These are phyloP conservation scores for Raphanus raphanistrum DNA, from an alignment of 345 rosid genomes.

Conservation along the genomic window DNA sequence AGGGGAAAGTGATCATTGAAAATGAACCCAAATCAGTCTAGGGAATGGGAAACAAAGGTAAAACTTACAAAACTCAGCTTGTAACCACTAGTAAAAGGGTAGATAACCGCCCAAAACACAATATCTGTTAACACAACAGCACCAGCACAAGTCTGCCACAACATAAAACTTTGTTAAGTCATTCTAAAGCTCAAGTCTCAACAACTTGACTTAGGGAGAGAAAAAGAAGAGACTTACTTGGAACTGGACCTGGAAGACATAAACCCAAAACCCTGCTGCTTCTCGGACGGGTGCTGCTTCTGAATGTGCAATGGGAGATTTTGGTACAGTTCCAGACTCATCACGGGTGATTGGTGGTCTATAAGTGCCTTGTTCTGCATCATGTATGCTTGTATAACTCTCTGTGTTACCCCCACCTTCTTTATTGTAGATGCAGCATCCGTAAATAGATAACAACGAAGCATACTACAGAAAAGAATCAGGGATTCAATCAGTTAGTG, in stretches of 20 bases:
- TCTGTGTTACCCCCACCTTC: slow-evolving; percentile 36
- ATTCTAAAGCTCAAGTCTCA: slow-evolving; percentile 8
- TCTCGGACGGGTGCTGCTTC: slow-evolving; percentile 35
- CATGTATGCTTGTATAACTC: slow-evolving; percentile 28
- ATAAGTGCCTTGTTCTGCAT: slow-evolving; percentile 55
- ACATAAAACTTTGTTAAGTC: slow-evolving; percentile 3
- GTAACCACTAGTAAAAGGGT: slow-evolving; percentile 60
- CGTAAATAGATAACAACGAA: slow-evolving; percentile 65
- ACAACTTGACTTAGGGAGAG: not conserved
- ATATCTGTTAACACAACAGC: slow-evolving; percentile 82
- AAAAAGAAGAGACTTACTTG: slow-evolving; percentile 48
- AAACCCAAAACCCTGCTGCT: slow-evolving; percentile 56
- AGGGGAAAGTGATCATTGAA: not conserved
- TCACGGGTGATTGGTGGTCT: slow-evolving; percentile 48
- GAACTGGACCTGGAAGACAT: slow-evolving; percentile 65
- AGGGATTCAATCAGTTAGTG: not conserved
- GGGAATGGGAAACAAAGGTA: not conserved
- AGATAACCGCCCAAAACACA: slow-evolving; percentile 82
- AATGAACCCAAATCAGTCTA: not conserved
- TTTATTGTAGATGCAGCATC: slow-evolving; percentile 46
- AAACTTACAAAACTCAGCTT: slow-evolving; percentile 69
- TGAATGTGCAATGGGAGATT: slow-evolving; percentile 35
- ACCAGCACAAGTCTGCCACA: slow-evolving; percentile 70
- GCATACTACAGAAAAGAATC: slow-evolving; percentile 53
- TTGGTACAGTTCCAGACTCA: slow-evolving; percentile 35